Conservation (phyloP, 345 rosid species). For the Hibiscus tridactylites region DNA sequence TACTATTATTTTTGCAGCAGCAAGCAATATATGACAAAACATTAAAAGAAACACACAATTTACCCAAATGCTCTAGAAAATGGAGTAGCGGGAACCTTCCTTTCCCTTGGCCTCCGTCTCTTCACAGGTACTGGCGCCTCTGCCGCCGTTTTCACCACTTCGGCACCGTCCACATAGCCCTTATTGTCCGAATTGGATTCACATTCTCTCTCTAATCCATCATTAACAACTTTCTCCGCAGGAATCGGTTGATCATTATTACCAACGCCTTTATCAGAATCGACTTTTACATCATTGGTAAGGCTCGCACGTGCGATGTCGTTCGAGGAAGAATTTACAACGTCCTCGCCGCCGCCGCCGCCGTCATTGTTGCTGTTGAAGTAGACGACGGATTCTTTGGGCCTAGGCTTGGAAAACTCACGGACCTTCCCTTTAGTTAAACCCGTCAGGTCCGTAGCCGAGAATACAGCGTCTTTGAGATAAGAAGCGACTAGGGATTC, state of each 20-base stretch:
- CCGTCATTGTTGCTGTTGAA: constrained; percentile 24
- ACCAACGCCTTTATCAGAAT: neutral
- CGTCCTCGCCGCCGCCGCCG: neutral
- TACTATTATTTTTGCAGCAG: neutral
- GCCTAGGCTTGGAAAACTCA: constrained; percentile 34
- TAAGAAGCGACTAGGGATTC: constrained; percentile 46
- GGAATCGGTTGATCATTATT: neutral
- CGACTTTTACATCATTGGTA: neutral
- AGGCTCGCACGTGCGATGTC: constrained; percentile 11
- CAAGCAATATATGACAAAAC: neutral
- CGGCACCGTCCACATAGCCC: constrained; percentile 14
- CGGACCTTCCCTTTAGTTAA: constrained; percentile 66
- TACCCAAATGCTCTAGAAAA: constrained; percentile 85
- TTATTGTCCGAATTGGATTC: constrained; percentile 19
- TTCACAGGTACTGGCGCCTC: constrained; percentile 22
- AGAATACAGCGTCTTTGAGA: constrained; percentile 50
- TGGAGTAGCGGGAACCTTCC: constrained; percentile 90
- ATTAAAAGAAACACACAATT: constrained; percentile 3
- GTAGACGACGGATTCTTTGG: constrained; percentile 56
- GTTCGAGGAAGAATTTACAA: neutral
- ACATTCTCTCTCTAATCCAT: constrained; percentile 13
- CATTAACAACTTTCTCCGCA: constrained; percentile 16
- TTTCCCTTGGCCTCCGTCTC: constrained; percentile 78
- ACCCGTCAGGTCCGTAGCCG: constrained; percentile 72
- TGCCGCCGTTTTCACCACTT: neutral